Evolutionary conservation across 345 rosid species (phyloP).

Genomic region (Eutrema heterophyllum): DNA sequence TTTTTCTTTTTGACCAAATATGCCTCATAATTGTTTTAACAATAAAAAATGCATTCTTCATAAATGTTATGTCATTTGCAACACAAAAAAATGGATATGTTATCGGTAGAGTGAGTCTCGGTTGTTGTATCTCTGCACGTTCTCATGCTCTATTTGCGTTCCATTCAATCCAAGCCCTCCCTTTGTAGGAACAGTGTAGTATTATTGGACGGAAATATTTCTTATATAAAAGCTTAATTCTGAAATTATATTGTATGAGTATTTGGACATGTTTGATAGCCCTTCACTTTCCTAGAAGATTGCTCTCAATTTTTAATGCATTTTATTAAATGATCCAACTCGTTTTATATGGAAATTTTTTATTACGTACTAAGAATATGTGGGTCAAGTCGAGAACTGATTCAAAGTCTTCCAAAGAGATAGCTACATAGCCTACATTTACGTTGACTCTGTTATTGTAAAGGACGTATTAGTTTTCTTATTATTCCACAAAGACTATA

Average conservation of each 20-base stretch:
- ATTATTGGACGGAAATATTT: not conserved
- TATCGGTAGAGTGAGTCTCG: not conserved
- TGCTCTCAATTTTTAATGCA: not conserved
- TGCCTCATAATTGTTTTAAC: not conserved
- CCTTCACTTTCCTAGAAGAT: not conserved
- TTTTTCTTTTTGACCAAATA: too few relatives aligned
- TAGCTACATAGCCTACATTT: not conserved
- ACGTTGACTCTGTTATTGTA: not conserved
- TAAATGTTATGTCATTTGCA: not conserved
- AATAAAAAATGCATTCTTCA: not conserved
- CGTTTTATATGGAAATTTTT: not conserved
- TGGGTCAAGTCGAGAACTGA: not conserved
- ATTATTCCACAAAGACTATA: not conserved
- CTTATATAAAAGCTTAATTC: not conserved
- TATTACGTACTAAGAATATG: not conserved
- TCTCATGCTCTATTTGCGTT: not conserved
- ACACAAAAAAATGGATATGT: not conserved
- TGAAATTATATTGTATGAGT: not conserved
- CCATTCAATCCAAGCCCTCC: not conserved
- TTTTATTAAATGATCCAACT: not conserved
- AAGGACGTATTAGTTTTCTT: not conserved
- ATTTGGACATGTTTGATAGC: not conserved
- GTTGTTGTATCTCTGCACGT: not conserved
- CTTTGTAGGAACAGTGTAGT: not conserved
- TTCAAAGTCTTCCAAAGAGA: not conserved